Percentiles rank a stretch among this genome's conserved stretches.
Conservation (phyloP, 768 basidiomycete genomes). For the Tylopilus rubrobrunneus region DNA sequence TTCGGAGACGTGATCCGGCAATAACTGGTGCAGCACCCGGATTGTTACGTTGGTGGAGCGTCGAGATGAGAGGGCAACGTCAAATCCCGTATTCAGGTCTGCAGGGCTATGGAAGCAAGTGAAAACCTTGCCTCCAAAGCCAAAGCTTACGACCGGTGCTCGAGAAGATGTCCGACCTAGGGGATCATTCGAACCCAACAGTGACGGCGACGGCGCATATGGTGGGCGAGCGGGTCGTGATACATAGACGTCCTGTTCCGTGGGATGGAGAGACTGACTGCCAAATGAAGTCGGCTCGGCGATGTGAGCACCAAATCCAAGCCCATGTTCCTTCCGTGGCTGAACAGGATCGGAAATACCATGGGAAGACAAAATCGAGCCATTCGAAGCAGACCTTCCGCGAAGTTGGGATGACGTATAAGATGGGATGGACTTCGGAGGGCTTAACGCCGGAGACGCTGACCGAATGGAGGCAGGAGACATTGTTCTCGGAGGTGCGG, state of each 20-base stretch:
- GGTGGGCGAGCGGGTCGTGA: slow-evolving; percentile 42
- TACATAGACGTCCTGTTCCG: slow-evolving; percentile 26
- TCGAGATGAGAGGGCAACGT: slow-evolving; percentile 70
- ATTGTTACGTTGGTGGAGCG: slow-evolving; percentile 68
- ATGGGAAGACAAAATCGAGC: slow-evolving; percentile 38
- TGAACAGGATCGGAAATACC: slow-evolving; percentile 10
- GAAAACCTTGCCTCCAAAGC: slow-evolving; percentile 88
- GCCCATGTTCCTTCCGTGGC: slow-evolving; percentile 29
- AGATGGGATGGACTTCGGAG: slow-evolving; percentile 22
- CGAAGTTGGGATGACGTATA: slow-evolving; percentile 23
- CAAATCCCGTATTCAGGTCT: slow-evolving; percentile 67
- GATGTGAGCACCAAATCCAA: slow-evolving; percentile 17
- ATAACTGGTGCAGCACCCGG: slow-evolving; percentile 60
- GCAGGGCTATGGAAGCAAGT: slow-evolving; percentile 80
- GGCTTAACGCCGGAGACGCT: slow-evolving; percentile 27
- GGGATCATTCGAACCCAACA: slow-evolving; percentile 79
- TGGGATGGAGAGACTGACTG: slow-evolving; percentile 15
- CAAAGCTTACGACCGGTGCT: slow-evolving; percentile 82
- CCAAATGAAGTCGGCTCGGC: slow-evolving; percentile 16
- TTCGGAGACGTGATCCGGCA: slow-evolving; percentile 63
- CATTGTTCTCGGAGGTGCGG: slow-evolving; percentile 27
- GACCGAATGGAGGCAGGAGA: slow-evolving; percentile 28
- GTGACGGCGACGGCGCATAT: slow-evolving; percentile 83
- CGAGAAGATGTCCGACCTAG: slow-evolving; percentile 67
- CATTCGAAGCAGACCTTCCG: slow-evolving; percentile 44